A percentile compares a stretch with the other conserved stretches of the same genome.
Conservation (phyloP, 2,329 filamentous ascomycete genomes). For the Dothideomycetes sp. region DNA sequence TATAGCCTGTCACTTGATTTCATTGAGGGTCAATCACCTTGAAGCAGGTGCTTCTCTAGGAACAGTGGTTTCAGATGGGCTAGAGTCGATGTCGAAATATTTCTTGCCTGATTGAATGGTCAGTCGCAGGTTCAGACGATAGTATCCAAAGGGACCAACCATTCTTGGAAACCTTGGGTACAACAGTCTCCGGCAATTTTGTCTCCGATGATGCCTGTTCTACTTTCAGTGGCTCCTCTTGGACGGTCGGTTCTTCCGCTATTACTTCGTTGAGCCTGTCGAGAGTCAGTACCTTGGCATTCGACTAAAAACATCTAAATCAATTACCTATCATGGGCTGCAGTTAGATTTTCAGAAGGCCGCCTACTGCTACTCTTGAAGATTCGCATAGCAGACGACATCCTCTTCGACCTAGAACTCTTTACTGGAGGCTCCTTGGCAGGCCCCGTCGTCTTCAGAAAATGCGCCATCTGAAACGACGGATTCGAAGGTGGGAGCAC, state of each 20-base stretch:
- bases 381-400: slow-evolving; percentile 24
- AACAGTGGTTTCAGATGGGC: too few relatives aligned
- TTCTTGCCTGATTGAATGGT: slow-evolving; percentile 8
- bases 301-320: not conserved
- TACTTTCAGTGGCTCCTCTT: not conserved
- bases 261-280: slow-evolving; percentile 6
- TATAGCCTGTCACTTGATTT: not conserved
- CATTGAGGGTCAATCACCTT: too few relatives aligned
- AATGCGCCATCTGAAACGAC: slow-evolving; percentile 30
- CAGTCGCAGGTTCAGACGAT: not conserved
- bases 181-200: slow-evolving; percentile 20
- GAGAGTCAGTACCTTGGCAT: slow-evolving; percentile 1
- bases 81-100: slow-evolving; percentile 15
- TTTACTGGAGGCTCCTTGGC: slow-evolving; percentile 18
- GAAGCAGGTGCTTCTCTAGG: too few relatives aligned
- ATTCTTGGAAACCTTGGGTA: slow-evolving; percentile 27
- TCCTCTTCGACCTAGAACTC: slow-evolving; percentile 15
- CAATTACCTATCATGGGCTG: slow-evolving; percentile 20
- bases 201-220: not conserved
- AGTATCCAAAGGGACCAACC: too few relatives aligned
- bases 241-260: not conserved
- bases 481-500: slow-evolving; percentile 22
- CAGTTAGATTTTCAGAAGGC: slow-evolving; percentile 14
- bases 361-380: slow-evolving; percentile 18
- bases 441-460: slow-evolving; percentile 31